Base-by-base conservation (phyloP, 192 early-diverging fungal genomes). In the Coemansia sp. region DNA sequence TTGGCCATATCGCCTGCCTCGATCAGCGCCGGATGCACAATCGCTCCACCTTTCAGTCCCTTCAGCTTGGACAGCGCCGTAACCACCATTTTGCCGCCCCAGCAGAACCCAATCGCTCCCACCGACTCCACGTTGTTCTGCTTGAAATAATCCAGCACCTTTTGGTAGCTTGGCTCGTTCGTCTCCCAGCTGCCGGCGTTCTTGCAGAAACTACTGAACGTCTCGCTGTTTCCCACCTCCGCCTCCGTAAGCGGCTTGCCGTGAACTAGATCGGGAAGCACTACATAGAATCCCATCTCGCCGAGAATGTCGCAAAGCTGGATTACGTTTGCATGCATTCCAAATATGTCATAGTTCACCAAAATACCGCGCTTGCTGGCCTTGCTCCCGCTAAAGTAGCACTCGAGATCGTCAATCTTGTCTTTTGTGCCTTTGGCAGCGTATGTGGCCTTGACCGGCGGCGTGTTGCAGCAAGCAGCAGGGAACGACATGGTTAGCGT, bases 321-420 rank as follows among this genome's bases (percentile, higher is more conserved):
- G 66, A 78, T 59, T 23, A 83, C 83, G 52, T 90, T 89, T 19
- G 83, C 72, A 62, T 84, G 80, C 53, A 78, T 77, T 0, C 81
- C 87, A 69, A 89, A 91, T 56, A 91, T 79, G 57, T 91, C 90
- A 58, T 90, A 90, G 70, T 86, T 83, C 64, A 84, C 72, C 3
- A 91, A 45, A 57, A 91, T 59, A n/a, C 78, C 87, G 11, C 85
- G 84, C 79, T 86, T 82, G 25, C 88, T 70, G 29, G 37, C 62
- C 60, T 57, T 69, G 22, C 43, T 63, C 2, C 84, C 84, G 22
- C 65, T 67, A 19, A 71, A 60, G 60, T 84, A 83, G 71, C 62
- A 72, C 29, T 70, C 56, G n/a, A 73, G 48, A 8, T 64, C 67
- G 6, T 70, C 78, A 17, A 81, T 35, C 41, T 59, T 56, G 48